A percentile compares a stretch with the other conserved stretches of the same genome.
phyloP scores from a whole-genome alignment of 768 basidiomycete genomes.

The Hericium rajendrae region DNA sequence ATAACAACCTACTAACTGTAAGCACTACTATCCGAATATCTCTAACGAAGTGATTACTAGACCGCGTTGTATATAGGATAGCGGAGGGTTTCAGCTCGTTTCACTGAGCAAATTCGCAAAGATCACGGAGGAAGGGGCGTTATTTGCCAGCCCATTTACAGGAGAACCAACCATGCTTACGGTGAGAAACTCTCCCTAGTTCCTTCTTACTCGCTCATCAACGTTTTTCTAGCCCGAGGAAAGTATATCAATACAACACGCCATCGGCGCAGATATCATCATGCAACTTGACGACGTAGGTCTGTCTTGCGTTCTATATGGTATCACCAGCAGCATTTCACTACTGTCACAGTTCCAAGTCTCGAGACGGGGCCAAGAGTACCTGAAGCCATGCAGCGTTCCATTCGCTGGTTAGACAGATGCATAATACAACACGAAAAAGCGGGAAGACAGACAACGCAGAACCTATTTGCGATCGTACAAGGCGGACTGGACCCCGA shows the following conservation, averaged over 20 bases:
- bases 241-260: constrained; percentile 83
- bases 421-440: constrained; percentile 70
- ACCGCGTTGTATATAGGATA: constrained; percentile 43
- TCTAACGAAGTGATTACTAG: background rate
- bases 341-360: constrained; percentile 51
- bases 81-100: constrained; percentile 85
- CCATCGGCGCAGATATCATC: constrained; percentile 88
- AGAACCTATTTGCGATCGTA: constrained; percentile 88
- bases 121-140: constrained; percentile 83
- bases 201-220: background rate
- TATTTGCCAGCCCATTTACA: constrained; percentile 77
- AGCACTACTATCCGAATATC: constrained; percentile 4
- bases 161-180: constrained; percentile 86
- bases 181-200: constrained; percentile 25
- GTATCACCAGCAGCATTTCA: background rate
- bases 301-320: constrained; percentile 25
- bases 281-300: constrained; percentile 94
- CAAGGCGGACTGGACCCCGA: constrained; percentile 74
- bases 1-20: constrained; percentile 75
- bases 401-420: constrained; percentile 83
- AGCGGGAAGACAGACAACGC: constrained; percentile 52
- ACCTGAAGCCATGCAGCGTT: constrained; percentile 80
- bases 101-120: constrained; percentile 76
- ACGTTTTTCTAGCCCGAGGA: constrained; percentile 61
- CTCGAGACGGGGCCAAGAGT: constrained; percentile 75